Evolutionary conservation across 306 rosid genomes (phyloP).

Genomic region (Heteromeles arbutifolia): DNA sequence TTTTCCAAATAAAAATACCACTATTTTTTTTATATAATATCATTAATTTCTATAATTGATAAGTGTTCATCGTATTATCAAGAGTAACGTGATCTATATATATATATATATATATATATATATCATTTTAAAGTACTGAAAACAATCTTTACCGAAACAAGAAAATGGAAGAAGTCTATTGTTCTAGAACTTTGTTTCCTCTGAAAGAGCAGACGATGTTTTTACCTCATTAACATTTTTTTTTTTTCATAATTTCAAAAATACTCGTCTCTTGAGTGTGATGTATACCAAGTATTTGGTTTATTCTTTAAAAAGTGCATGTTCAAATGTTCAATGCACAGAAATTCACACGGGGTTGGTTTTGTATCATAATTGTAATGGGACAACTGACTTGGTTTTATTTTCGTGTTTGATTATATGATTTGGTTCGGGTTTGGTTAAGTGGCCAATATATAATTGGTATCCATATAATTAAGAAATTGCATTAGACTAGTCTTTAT

Average conservation of each 20-base stretch:
- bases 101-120: too few species aligned
- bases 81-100: background rate
- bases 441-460: background rate
- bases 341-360: background rate
- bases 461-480: background rate
- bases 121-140: background rate
- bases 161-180: background rate
- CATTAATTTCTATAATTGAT: background rate
- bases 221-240: background rate
- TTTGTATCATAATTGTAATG: background rate
- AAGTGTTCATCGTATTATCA: background rate
- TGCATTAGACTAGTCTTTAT: background rate
- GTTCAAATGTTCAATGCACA: background rate
- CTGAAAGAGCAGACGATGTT: background rate
- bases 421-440: constrained; percentile 4
- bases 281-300: background rate
- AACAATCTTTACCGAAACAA: background rate
- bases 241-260: background rate
- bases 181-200: background rate
- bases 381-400: background rate
- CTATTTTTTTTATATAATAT: too few species aligned
- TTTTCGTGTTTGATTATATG: background rate
- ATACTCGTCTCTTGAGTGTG: background rate
- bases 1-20: too few species aligned
- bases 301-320: background rate